Percentiles rank a stretch among this genome's conserved stretches.
These are phyloP conservation scores for Monosporascus sp. DNA, from an alignment of 2,329 filamentous ascomycete species.

Conservation along the genomic window DNA sequence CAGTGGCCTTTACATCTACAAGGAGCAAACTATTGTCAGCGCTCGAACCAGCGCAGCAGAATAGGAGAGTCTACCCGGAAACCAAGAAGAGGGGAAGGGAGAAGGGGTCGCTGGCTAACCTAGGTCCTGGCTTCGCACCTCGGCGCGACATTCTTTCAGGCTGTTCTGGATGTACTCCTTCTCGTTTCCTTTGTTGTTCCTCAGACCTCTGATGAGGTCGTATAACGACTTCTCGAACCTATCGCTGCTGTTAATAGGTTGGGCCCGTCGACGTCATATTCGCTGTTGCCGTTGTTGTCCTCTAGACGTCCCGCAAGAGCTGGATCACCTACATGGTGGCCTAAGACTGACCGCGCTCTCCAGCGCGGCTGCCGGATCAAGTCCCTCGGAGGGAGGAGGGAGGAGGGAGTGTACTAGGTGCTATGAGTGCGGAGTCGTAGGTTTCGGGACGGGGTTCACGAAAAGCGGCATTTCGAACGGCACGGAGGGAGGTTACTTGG, in stretches of 20 bases:
- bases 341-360: neutral
- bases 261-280: neutral
- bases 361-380: neutral
- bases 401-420: neutral
- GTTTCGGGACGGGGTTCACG: neutral
- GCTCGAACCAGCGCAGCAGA: neutral
- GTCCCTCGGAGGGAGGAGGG: neutral
- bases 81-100: neutral
- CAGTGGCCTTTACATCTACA: slow-evolving; percentile 88
- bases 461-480: neutral
- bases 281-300: slow-evolving; percentile 3
- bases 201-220: slow-evolving; percentile 93
- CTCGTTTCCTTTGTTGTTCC: slow-evolving; percentile 93
- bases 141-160: slow-evolving; percentile 89
- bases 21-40: slow-evolving; percentile 11
- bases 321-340: slow-evolving; percentile 18
- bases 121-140: slow-evolving; percentile 92
- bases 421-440: neutral
- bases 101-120: slow-evolving; percentile 44
- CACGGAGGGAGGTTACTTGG: neutral
- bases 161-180: slow-evolving; percentile 91
- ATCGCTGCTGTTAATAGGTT: slow-evolving; percentile 18
- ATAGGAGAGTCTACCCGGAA: neutral
- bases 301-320: neutral
- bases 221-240: slow-evolving; percentile 99